Base-by-base conservation (phyloP, 441 rosid genomes). In the Macaranga tanarius region DNA sequence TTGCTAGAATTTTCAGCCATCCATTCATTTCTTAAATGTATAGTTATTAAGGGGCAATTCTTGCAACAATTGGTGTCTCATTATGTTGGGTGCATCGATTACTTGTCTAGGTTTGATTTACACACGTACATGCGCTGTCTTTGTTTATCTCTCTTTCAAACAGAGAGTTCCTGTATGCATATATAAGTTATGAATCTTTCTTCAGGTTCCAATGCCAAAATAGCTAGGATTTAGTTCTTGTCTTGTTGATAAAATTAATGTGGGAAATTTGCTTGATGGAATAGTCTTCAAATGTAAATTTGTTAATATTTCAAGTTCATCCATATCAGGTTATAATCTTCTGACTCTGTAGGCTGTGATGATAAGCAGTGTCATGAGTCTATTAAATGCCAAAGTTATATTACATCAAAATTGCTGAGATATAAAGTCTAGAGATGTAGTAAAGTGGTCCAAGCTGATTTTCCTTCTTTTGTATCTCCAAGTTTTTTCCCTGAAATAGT, bases 1-100 rank as follows among this genome's bases (percentile, higher is more conserved):
- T 34, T 62, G 64, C 51, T 66, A 22, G 54, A 77, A 48, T 77
- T 54, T 31, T 67, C 67, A 42, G 40, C 62, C 56, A 34, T n/a
- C n/a, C 7, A 16, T 12, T 58, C 58, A n/a, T 19, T 58, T 73
- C 48, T 19, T 19, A 42, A 16, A 19, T 34, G 3, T 17, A 38
- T 19, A 52, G 16, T 56, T 59, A 52, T 4, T 26, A 10, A 40
- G 10, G 10, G 47, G 16, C n/a, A 22, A 38, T 69, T 52, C 65
- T 10, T 3, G 12, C 15, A 1, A 4, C 44, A 34, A 12, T 23
- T 47, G n/a, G 54, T 10, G 54, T 7, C 42, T 65, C 0, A 25
- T 51, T 20, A 22, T 42, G 47, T 57, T 51, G 50, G 31, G 45
- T 65, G 19, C 12, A 74, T 70, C 12, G 10, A 58, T 1, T 47